Evolutionary conservation across 225 moss, liverwort and hornwort genomes (phyloP).

Genomic region (Rhytidiadelphus loreus): DNA sequence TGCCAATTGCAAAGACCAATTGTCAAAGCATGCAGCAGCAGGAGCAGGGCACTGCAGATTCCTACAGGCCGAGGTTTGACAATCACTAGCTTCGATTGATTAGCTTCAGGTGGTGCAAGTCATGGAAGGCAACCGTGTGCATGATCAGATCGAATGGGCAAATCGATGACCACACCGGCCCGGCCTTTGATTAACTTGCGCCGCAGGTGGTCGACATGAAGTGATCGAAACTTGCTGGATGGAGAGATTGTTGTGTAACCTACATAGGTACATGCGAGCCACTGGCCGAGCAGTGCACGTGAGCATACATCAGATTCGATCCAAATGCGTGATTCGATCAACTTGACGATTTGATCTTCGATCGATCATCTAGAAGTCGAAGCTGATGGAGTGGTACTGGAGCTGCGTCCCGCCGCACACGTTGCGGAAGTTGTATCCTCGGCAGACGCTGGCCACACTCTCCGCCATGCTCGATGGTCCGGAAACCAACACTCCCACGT

Average conservation of each 20-base stretch:
- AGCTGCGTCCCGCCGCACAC: neutral
- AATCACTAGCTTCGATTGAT: neutral
- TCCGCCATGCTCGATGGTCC: constrained; percentile 22
- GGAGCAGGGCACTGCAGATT: neutral
- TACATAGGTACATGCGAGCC: neutral
- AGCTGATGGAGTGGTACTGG: constrained; percentile 32
- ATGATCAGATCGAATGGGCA: neutral
- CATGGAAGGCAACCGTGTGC: neutral
- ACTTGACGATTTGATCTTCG: neutral
- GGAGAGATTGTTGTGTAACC: neutral
- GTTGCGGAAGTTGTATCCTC: constrained; percentile 22
- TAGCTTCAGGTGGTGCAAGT: neutral
- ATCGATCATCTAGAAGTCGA: constrained; percentile 4
- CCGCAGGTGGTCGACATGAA: neutral
- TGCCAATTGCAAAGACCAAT: neutral
- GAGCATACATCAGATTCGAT: neutral
- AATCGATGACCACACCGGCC: neutral
- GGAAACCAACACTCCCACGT: constrained; percentile 29
- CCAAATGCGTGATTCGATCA: neutral
- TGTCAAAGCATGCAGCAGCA: neutral
- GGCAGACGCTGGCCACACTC: constrained; percentile 11
- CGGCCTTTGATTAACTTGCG: no score
- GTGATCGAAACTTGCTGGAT: neutral
- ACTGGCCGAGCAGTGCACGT: neutral
- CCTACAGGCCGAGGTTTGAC: neutral